Percentiles rank a stretch among this genome's conserved stretches.
Evolutionary conservation across 306 rosid species (phyloP).

Genomic region (Cucumis melo): DNA sequence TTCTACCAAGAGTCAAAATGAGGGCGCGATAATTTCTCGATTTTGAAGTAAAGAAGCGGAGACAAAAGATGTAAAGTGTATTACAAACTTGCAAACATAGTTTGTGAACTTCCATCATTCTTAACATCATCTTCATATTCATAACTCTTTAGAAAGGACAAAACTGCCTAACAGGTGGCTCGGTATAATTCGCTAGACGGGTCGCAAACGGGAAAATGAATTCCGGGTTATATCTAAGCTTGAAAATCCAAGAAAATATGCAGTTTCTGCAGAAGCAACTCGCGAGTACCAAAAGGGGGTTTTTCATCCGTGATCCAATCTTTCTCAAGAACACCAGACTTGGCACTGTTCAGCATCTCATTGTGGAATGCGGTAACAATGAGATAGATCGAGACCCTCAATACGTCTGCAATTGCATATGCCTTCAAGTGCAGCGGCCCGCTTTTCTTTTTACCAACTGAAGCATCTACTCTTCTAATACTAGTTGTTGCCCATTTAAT

Average conservation of each 20-base stretch:
- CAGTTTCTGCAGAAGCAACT: conserved; percentile 51
- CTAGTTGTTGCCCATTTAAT: conserved; percentile 70
- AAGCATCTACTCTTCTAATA: conserved; percentile 40
- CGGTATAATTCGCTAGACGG: not conserved
- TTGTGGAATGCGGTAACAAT: conserved; percentile 67
- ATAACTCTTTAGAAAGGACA: not conserved
- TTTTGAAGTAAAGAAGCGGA: no score
- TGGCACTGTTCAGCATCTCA: conserved; percentile 71
- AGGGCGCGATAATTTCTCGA: no score
- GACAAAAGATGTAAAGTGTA: not conserved
- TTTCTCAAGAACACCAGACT: conserved; percentile 64
- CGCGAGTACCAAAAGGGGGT: conserved; percentile 49
- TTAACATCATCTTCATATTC: not conserved
- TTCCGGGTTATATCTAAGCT: conserved; percentile 15
- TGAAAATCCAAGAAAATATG: conserved; percentile 62
- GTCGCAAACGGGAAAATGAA: not conserved
- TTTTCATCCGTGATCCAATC: conserved; percentile 53
- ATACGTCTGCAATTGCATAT: conserved; percentile 68
- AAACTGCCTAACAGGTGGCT: not conserved
- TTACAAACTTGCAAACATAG: not conserved
- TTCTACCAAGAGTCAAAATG: no score
- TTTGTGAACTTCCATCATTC: not conserved
- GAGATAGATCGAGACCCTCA: conserved; percentile 63
- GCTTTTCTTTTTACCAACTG: conserved; percentile 40
- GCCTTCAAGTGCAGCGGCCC: conserved; percentile 63